Evolutionary conservation across 2,329 filamentous ascomycete species (phyloP), one percentile per base, ranked within the genome.

Genomic region (Verticillium nubilum): DNA sequence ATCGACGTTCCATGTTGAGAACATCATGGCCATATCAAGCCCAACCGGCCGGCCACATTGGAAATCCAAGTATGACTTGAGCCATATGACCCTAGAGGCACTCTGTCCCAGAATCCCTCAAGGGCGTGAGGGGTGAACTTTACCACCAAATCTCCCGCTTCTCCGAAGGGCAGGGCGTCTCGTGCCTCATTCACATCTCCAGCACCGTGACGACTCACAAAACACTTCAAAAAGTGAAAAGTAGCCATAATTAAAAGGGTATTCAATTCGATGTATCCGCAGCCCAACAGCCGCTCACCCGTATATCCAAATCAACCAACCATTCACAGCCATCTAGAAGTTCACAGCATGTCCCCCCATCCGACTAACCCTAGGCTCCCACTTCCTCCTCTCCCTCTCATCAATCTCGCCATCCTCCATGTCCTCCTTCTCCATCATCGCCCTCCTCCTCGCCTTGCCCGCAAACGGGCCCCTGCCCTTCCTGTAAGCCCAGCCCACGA

Each of bases 351-450:
- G 42, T 2, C 42, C 42, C 5, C 42, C 42, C 42, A 50, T 50
- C 54, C 54, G 13, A 25, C 56, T 57, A 3, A 57, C 61, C 2
- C 59, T 52, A 3, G 62, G 62, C 29, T 64, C 62, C 61, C 61
- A 64, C 61, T 64, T 64, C 54, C 37, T 56, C 57, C 58, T 60
- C 19, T 61, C 52, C 58, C 57, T 52, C 54, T 56, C 57, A 53
- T 62, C 61, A 0, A 62, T 26, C 53, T 59, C 59, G 52, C 29
- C 31, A 9, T 61, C 60, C 52, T 63, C 56, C 37, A 59, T 47
- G 57, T 60, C 62, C 5, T 59, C 56, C 35, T 63, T 61, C 27
- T 63, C 62, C 25, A 64, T 42, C 52, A 59, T 33, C 2, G 57
- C 62, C 31, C 60, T 58, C 15, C 55, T 47, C 1, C 57, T n/a